These are phyloP conservation scores for Fusarium citri DNA, from an alignment of 2,329 filamentous ascomycete genomes.

Conservation along the genomic window DNA sequence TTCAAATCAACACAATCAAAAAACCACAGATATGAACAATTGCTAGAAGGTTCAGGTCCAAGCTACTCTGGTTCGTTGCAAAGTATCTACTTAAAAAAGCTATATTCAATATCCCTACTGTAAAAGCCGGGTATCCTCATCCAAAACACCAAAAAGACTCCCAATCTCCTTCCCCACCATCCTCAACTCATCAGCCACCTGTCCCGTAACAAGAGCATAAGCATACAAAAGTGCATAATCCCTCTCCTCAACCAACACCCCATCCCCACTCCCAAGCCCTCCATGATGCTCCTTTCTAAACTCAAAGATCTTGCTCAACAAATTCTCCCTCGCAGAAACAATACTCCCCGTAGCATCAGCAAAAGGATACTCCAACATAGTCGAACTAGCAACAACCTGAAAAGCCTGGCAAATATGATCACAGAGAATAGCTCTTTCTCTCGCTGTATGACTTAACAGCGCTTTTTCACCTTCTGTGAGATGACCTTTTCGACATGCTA, in stretches of 20 bases:
- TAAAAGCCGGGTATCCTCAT: conserved; percentile 40
- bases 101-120: neutral
- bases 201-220: conserved; percentile 78
- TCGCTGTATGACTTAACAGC: conserved; percentile 80
- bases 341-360: conserved; percentile 89
- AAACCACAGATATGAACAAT: too few relatives aligned
- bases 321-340: conserved; percentile 80
- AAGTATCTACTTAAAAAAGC: too few relatives aligned
- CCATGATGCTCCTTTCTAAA: conserved; percentile 75
- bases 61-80: too few relatives aligned
- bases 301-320: conserved; percentile 87
- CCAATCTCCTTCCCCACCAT: conserved; percentile 64
- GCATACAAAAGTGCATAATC: conserved; percentile 95
- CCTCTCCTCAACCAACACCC: conserved; percentile 68
- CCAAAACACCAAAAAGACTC: conserved; percentile 36
- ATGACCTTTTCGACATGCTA: conserved; percentile 82
- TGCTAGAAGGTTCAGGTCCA: too few relatives aligned
- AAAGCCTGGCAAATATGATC: conserved; percentile 90
- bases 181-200: conserved; percentile 72
- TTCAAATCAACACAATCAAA: too few relatives aligned
- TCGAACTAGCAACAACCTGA: conserved; percentile 86
- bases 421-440: conserved; percentile 84
- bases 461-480: conserved; percentile 84
- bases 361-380: conserved; percentile 93
- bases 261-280: conserved; percentile 42